Percentiles rank a stretch among this genome's conserved stretches.
Evolutionary conservation across 192 early-diverging fungal genomes (phyloP).

Genomic region (Phycomyces blakesleeanus): DNA sequence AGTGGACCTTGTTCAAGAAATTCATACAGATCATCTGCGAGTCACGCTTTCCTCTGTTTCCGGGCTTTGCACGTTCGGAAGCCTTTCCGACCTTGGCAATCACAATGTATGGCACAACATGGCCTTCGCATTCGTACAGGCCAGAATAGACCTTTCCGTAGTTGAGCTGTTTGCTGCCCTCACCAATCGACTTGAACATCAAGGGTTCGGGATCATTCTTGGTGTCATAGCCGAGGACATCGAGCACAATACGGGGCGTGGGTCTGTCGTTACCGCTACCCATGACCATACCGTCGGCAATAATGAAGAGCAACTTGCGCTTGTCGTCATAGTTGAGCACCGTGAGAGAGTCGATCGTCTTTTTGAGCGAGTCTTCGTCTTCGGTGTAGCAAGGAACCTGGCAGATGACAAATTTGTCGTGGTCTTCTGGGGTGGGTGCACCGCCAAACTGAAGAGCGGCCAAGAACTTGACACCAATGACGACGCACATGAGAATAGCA

Average conservation of each 20-base stretch:
- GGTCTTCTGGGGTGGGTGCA: slow-evolving; percentile 75
- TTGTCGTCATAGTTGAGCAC: slow-evolving; percentile 82
- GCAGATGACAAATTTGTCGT: slow-evolving; percentile 95
- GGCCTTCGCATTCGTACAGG: slow-evolving; percentile 87
- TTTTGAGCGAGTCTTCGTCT: slow-evolving; percentile 77
- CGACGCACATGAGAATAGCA: slow-evolving; percentile 62
- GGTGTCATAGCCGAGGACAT: slow-evolving; percentile 85
- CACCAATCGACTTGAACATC: slow-evolving; percentile 85
- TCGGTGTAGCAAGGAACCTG: slow-evolving; percentile 97
- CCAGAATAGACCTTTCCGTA: slow-evolving; percentile 97
- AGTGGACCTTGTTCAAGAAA: slow-evolving; percentile 90
- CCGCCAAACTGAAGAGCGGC: slow-evolving; percentile 74
- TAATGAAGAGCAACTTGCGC: slow-evolving; percentile 83
- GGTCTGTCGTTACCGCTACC: slow-evolving; percentile 96
- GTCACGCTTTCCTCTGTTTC: slow-evolving; percentile 97
- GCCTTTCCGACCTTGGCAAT: slow-evolving; percentile 92
- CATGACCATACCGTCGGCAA: slow-evolving; percentile 92
- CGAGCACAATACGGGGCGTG: slow-evolving; percentile 92
- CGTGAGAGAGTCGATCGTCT: slow-evolving; percentile 84
- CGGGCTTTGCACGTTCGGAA: slow-evolving; percentile 78
- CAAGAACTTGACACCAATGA: slow-evolving; percentile 76
- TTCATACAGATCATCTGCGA: slow-evolving; percentile 94
- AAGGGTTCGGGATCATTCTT: slow-evolving; percentile 72
- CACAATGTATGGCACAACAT: slow-evolving; percentile 90
- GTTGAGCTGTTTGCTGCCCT: slow-evolving; percentile 89